Evolutionary conservation across 176 grass and related monocot genomes (phyloP), one percentile per base, ranked within the genome.

Genomic region (Typha latifolia): DNA sequence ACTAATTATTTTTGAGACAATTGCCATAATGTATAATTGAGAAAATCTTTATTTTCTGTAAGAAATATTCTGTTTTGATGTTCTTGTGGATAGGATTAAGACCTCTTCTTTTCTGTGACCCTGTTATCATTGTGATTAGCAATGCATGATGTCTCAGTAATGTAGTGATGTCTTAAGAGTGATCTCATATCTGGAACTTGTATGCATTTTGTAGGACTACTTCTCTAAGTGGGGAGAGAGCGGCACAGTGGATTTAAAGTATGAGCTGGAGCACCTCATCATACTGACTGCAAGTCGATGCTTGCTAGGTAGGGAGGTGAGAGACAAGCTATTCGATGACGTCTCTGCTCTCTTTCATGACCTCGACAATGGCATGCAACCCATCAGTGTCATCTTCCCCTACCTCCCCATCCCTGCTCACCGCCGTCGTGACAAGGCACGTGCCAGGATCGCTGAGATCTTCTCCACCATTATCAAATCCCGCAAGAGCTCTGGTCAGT

Each of bases 171-270:
- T 29, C 3, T 8, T 59, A 59, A 59, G 53, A 21, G 1, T 43
- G 53, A 19, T 59, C 1, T 37, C 18, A 27, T 21, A 14, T 12
- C 66, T 13, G 20, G 66, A 10, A 12, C 0, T 65, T 29, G 24
- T 12, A 48, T 12, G 13, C 27, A 55, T 11, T 70, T 16, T 59
- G 24, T 37, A 76, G 73, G 73, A 67, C 47, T 76, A 99, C 61
- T 99, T 99, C 59, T 99, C 94, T 7, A 99, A 90, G 49, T 99
- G 94, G 94, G 94, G 94, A 55, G 94, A 99, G 63, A 90, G 75
- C 18, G 94, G 94, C 73, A 93, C 85, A 5, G 89, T 99, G 18
- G 94, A 99, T 79, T 74, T 99, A 51, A 93, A 93, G 69, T 85
- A 99, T 62, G 94, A 99, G 65, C 57, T 99, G 32, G 94, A 99